phyloP scores from a whole-genome alignment of 164 flowering plant genomes.

The Amborella trichopoda region DNA sequence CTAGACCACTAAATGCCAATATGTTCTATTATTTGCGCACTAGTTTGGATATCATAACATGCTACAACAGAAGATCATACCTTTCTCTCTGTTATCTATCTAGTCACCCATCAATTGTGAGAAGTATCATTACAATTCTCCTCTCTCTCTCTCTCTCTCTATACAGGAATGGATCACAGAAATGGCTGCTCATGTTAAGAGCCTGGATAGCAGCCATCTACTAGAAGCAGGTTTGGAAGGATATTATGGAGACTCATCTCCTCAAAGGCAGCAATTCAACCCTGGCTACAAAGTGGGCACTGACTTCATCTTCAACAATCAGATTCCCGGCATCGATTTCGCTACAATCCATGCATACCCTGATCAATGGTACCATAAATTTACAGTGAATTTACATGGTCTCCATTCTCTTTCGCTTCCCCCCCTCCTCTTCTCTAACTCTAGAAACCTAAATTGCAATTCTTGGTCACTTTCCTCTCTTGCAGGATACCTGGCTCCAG shows the following conservation, averaged over 20 bases:
- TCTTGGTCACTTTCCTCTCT: not conserved
- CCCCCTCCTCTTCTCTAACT: too few relatives aligned
- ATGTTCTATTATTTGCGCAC: too few relatives aligned
- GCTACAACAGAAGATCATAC: too few relatives aligned
- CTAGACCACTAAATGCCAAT: too few relatives aligned
- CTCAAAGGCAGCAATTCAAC: constrained; percentile 15
- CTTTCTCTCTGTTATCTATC: too few relatives aligned
- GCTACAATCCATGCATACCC: constrained; percentile 39
- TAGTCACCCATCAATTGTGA: too few relatives aligned
- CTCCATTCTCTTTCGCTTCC: not conserved
- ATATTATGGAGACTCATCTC: constrained; percentile 30
- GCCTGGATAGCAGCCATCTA: constrained; percentile 34
- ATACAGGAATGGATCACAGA: constrained; percentile 17
- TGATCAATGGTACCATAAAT: constrained; percentile 22
- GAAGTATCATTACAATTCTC: too few relatives aligned
- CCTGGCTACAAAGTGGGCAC: constrained; percentile 20
- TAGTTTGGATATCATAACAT: too few relatives aligned
- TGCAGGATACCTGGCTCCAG: constrained; percentile 18
- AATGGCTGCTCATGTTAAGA: constrained; percentile 35
- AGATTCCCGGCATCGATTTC: constrained; percentile 25
- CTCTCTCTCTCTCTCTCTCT: too few relatives aligned
- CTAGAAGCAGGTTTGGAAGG: constrained; percentile 50
- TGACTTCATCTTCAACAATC: constrained; percentile 39
- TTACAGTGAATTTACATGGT: too few relatives aligned
- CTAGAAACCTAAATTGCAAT: too few relatives aligned